Conservation (phyloP, 73 alveolate genomes). For the Blepharisma stoltei region DNA sequence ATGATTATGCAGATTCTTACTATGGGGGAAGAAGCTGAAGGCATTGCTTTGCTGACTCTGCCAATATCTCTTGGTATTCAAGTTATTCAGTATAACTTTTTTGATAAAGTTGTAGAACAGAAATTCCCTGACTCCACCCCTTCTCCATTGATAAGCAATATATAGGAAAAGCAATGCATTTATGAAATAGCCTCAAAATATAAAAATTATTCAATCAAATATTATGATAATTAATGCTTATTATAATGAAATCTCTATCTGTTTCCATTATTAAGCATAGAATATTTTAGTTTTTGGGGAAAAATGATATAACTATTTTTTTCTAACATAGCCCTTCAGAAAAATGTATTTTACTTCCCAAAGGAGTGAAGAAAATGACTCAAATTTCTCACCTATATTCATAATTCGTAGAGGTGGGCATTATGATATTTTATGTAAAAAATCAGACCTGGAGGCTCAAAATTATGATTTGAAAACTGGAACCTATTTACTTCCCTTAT, state of each 20-base stretch:
- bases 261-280: too few relatives aligned
- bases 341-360: too few relatives aligned
- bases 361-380: background rate
- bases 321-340: too few relatives aligned
- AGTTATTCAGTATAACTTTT: conserved; percentile 14
- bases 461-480: background rate
- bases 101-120: background rate
- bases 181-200: too few relatives aligned
- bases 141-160: too few relatives aligned
- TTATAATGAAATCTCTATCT: too few relatives aligned
- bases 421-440: background rate
- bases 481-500: background rate
- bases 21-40: conserved; percentile 15
- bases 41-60: background rate
- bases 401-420: conserved; percentile 1
- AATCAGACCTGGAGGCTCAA: background rate
- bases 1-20: background rate
- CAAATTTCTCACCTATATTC: background rate
- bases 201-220: too few relatives aligned
- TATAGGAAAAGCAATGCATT: too few relatives aligned
- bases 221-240: too few relatives aligned
- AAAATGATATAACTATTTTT: too few relatives aligned
- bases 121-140: conserved; percentile 26
- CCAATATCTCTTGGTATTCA: background rate
- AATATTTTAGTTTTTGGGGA: too few relatives aligned